These are phyloP conservation scores for Moniliella sp. DNA, from an alignment of 1,284 basidiomycete genomes.

Conservation along the genomic window DNA sequence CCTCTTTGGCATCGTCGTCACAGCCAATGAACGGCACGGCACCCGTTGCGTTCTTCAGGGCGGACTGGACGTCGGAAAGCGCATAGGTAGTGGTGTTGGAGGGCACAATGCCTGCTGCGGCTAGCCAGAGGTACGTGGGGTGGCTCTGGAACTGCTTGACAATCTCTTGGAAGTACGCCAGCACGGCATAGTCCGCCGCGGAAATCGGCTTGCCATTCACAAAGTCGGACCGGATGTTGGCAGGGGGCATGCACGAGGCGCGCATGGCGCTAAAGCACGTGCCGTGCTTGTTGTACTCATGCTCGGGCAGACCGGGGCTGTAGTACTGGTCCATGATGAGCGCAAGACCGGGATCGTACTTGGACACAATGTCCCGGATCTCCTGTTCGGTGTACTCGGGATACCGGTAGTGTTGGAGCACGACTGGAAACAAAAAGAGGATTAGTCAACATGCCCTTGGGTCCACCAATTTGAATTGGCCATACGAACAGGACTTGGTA, in stretches of 20 bases:
- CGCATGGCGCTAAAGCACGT: conserved; percentile 50
- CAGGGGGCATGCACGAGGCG: conserved; percentile 4
- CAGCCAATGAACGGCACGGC: conserved; percentile 32
- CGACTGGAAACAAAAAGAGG: too few relatives aligned
- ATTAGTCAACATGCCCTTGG: too few relatives aligned
- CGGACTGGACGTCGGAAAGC: conserved; percentile 40
- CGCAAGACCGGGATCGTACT: conserved; percentile 41
- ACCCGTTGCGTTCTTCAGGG: conserved; percentile 20
- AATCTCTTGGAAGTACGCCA: conserved; percentile 49
- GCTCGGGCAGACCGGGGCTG: conserved; percentile 41
- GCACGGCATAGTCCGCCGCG: conserved; percentile 46
- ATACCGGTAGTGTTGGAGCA: conserved; percentile 36
- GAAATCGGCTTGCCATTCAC: too few relatives aligned
- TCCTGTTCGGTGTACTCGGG: conserved; percentile 44
- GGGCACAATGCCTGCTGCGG: conserved; percentile 45
- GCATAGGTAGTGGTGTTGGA: conserved; percentile 49
- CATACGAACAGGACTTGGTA: too few relatives aligned
- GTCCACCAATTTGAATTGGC: too few relatives aligned
- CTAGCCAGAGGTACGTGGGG: conserved; percentile 32
- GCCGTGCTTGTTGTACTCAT: conserved; percentile 49
- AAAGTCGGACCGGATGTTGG: too few relatives aligned
- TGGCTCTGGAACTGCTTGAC: conserved; percentile 20
- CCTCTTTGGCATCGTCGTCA: conserved; percentile 6
- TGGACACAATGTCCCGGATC: conserved; percentile 41
- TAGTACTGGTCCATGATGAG: conserved; percentile 50